Conservation (phyloP, 2,329 filamentous ascomycete genomes). For the Xylaria polymorpha region DNA sequence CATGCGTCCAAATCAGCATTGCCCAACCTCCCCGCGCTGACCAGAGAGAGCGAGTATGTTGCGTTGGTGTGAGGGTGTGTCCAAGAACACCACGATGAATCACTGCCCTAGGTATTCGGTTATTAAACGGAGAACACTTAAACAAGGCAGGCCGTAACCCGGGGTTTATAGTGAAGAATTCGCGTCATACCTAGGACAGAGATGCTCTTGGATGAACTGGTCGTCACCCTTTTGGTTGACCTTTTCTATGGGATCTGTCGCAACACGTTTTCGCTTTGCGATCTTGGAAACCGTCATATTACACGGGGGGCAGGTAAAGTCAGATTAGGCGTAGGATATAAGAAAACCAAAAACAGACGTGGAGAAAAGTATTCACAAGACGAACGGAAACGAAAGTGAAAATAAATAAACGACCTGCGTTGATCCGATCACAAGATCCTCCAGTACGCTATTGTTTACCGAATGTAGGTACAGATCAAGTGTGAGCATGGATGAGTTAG, state of each 20-base stretch:
- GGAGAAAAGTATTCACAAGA: neutral
- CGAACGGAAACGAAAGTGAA: neutral
- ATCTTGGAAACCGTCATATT: conserved; percentile 40
- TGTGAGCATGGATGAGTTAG: neutral
- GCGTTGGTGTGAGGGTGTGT: conserved; percentile 59
- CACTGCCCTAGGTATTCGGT: conserved; percentile 29
- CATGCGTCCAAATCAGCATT: conserved; percentile 63
- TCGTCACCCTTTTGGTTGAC: conserved; percentile 62
- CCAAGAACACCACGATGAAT: conserved; percentile 56
- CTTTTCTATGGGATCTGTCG: conserved; percentile 56
- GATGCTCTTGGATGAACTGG: conserved; percentile 61
- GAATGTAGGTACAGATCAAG: neutral
- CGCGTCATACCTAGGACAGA: conserved; percentile 59
- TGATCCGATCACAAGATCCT: neutral
- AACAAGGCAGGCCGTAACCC: neutral
- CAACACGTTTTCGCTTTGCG: conserved; percentile 47
- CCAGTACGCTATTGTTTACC: neutral
- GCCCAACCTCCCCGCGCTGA: conserved; percentile 53
- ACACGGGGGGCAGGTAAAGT: neutral
- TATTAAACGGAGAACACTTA: conserved; percentile 18
- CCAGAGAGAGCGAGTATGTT: conserved; percentile 59
- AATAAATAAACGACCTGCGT: neutral
- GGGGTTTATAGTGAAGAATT: conserved; percentile 11
- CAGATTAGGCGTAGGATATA: no score
- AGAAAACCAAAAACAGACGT: neutral